Base-by-base conservation (phyloP, 352 stramenopile genomes). In the Blastocystis hominis region DNA sequence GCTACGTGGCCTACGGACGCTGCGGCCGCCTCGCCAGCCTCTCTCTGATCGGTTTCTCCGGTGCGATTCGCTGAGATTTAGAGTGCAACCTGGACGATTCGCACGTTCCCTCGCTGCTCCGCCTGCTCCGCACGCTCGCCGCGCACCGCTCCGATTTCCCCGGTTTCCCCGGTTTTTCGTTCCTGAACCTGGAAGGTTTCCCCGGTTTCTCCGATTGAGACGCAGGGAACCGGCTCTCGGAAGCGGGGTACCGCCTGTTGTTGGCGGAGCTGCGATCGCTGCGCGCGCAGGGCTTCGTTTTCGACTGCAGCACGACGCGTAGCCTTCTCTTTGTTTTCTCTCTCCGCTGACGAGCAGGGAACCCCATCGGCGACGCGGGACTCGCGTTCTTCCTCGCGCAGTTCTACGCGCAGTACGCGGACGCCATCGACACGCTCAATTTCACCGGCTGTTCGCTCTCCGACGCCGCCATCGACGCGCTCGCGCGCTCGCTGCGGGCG, bases 1-100 rank as follows among this genome's bases (percentile, higher is more conserved):
- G 47, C n/a, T 84, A 84, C 72, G 72, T 84, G 36, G 13, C 30
- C 20, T 84, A 69, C 34, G 42, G 42, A n/a, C 72, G 72, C 44
- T 84, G 72, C 55, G 24, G 24, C 20, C 3, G 46, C 15, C 47
- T 84, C 3, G 47, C 2, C 2, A 68, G 47, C 46, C 17, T 84
- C n/a, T 66, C 72, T 3, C 36, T 84, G 17, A 66, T 61, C 24
- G n/a, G 72, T 84, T 46, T 13, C 20, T 2, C 1, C 7, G 1
- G 36, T 13, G 30, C 4, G 10, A 2, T 64, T 15, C 13, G 2
- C 7, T 84, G 38, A 84, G 2, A 9, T 50, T 10, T 30, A 84
- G 72, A 53, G 10, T 84, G 72, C 38, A 64, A 53, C 13, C 7
- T 84, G 4, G 54, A 40, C n/a, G 55, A 84, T 64, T 20, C 13